Base-by-base conservation (phyloP, 2,329 filamentous ascomycete species). In the Bimuria novae-zelandiae region DNA sequence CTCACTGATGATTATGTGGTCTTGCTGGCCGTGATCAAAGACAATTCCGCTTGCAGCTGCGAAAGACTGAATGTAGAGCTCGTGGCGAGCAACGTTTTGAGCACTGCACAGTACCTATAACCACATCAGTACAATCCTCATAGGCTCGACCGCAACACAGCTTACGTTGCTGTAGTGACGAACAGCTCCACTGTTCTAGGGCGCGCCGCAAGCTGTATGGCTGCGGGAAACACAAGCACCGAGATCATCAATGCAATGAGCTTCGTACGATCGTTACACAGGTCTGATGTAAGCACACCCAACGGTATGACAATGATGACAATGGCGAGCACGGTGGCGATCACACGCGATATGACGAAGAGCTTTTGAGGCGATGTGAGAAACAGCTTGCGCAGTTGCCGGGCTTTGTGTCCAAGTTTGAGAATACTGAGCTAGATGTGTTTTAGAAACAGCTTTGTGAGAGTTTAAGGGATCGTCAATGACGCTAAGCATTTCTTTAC, bases 161-260 rank as follows among this genome's bases (percentile, higher is more conserved):
- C 59, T 55, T 49, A 65, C 63, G 63, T 56, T 48, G 63, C 63
- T 35, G 59, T 65, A 16, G 63, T 59, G 33, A 60, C 56, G 46
- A 66, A 65, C 6, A 66, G 52, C 35, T 66, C 63, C 7, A 56
- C 52, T 10, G 56, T 53, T 47, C 55, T 62, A 11, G 62, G 59
- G 42, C 50, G 57, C 1, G 61, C 63, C 3, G 56, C 53, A 6
- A 64, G 22, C 10, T 56, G 49, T n/a, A 67, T 35, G 4, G 57
- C 57, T 7, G 52, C 40, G 11, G 57, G 54, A 42, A 67, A 65
- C 36, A 54, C 32, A n/a, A 63, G 36, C 1, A 60, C 57, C 16
- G 59, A 59, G 2, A 57, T 21, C 19, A 65, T 22, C 7, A 65
- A 44, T 10, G 61, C 50, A 22, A 48, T 39, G 10, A 66, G 56